Conservation (phyloP, 495 filamentous ascomycete species). For the Penicillium manginii region DNA sequence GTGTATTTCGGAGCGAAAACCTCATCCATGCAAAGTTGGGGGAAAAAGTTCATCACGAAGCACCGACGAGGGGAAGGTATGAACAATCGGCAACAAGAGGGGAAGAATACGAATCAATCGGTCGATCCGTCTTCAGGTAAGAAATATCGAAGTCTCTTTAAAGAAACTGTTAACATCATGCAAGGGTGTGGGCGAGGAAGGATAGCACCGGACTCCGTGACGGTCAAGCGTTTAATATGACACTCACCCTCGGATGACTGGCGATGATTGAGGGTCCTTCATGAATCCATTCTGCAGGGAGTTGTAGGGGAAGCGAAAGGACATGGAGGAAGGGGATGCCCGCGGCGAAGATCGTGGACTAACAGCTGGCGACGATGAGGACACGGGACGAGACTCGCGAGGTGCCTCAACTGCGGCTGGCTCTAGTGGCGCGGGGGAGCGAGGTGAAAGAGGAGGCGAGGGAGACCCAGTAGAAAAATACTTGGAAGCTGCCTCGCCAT, state of each 20-base stretch:
- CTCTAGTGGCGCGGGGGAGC: slow-evolving; percentile 29
- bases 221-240: slow-evolving; percentile 20
- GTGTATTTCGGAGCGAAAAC: slow-evolving; percentile 6
- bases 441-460: slow-evolving; percentile 30
- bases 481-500: slow-evolving; percentile 18
- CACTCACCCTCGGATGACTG: slow-evolving; percentile 50
- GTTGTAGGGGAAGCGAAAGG: slow-evolving; percentile 45
- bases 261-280: slow-evolving; percentile 47
- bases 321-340: slow-evolving; percentile 40
- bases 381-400: slow-evolving; percentile 20
- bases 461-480: slow-evolving; percentile 18
- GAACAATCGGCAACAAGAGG: slow-evolving; percentile 18
- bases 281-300: slow-evolving; percentile 45
- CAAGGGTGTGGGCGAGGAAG: slow-evolving; percentile 8
- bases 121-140: slow-evolving; percentile 19
- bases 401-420: slow-evolving; percentile 14
- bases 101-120: slow-evolving; percentile 18
- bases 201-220: slow-evolving; percentile 17
- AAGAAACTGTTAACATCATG: slow-evolving; percentile 26
- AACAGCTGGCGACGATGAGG: slow-evolving; percentile 21
- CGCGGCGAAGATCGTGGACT: slow-evolving; percentile 34
- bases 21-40: slow-evolving; percentile 7
- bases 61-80: slow-evolving; percentile 23
- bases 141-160: slow-evolving; percentile 27
- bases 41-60: slow-evolving; percentile 13